Evolutionary conservation across 208 protist genomes (phyloP).

Genomic region (Acanthamoeba lenticulata): DNA sequence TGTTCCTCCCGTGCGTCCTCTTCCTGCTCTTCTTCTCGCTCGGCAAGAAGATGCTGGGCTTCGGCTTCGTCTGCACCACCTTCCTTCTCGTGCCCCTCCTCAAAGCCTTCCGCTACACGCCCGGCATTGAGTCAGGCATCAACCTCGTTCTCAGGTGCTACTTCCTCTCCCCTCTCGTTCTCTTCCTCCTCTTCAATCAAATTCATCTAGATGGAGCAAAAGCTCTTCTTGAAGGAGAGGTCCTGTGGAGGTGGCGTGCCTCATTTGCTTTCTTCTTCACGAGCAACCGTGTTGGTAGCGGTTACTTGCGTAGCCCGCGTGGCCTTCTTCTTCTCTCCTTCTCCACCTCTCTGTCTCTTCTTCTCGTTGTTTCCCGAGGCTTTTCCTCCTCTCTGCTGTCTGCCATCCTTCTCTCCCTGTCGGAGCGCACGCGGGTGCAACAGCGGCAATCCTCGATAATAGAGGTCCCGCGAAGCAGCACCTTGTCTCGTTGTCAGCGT

Average conservation of each 20-base stretch:
- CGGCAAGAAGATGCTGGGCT: constrained; percentile 38
- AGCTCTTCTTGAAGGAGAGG: too few species aligned
- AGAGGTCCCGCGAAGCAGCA: not conserved
- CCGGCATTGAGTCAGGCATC: not conserved
- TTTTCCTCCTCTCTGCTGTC: not conserved
- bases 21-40: constrained; percentile 35
- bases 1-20: not conserved
- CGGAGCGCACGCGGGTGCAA: too few species aligned
- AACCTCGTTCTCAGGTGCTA: not conserved
- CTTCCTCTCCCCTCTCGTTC: not conserved
- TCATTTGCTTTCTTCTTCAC: not conserved
- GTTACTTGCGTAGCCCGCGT: not conserved
- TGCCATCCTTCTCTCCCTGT: not conserved
- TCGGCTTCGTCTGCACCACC: constrained; percentile 30
- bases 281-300: not conserved
- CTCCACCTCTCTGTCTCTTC: not conserved
- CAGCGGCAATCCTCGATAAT: not conserved
- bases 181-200: not conserved
- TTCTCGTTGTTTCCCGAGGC: not conserved
- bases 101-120: constrained; percentile 33
- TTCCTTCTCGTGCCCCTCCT: not conserved
- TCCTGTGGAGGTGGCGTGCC: not conserved
- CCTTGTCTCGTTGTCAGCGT: not conserved
- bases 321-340: not conserved
- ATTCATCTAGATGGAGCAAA: not conserved